phyloP scores from a whole-genome alignment of 1,284 basidiomycete species.

The Caloboletus inedulis region DNA sequence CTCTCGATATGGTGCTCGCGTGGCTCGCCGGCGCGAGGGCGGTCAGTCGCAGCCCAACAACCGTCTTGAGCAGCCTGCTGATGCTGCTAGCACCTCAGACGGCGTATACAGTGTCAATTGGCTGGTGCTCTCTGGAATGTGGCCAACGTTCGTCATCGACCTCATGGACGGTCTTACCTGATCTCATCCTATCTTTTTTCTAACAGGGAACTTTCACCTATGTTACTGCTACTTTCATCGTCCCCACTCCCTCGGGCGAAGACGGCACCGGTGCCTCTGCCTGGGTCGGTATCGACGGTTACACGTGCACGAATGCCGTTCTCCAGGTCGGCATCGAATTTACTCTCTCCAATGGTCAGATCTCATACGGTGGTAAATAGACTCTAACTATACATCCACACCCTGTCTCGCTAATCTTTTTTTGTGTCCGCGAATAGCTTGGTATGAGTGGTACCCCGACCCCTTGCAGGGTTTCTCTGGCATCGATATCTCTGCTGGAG shows the following conservation, averaged over 20 bases:
- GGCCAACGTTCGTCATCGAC: not conserved
- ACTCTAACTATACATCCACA: no score
- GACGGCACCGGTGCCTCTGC: not conserved
- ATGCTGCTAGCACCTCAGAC: not conserved
- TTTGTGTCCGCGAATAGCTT: not conserved
- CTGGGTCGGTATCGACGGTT: conserved; percentile 12
- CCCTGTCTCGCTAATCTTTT: not conserved
- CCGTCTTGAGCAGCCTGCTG: not conserved
- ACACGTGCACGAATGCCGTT: not conserved
- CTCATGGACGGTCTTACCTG: not conserved
- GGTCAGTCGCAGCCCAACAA: not conserved
- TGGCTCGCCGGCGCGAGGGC: conserved; percentile 1
- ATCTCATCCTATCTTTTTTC: not conserved
- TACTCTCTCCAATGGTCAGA: not conserved
- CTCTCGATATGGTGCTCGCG: not conserved
- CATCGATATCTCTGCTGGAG: conserved; percentile 4
- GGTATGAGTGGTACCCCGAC: conserved; percentile 7
- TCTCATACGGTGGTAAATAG: conserved; percentile 1
- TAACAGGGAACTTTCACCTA: conserved; percentile 6
- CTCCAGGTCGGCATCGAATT: conserved; percentile 7
- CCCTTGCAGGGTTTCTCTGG: not conserved
- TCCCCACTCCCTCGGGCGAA: not conserved
- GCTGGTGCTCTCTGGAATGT: not conserved
- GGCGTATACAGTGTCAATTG: not conserved
- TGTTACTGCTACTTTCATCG: conserved; percentile 1